Evolutionary conservation across 176 grass and related monocot species (phyloP).

Genomic region (Raddia guianensis): DNA sequence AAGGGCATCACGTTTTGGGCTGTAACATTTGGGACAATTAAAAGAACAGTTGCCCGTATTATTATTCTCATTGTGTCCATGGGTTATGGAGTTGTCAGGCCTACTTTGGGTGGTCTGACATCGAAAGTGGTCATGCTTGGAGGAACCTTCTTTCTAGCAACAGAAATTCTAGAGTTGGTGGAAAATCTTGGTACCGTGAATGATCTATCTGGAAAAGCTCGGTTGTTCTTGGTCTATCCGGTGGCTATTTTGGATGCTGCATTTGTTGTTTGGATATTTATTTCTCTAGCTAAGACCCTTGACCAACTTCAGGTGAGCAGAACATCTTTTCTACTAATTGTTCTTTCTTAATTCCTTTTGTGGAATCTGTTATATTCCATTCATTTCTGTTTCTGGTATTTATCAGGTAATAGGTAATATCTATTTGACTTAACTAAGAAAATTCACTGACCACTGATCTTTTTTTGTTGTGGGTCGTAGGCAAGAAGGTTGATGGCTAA

Average conservation of each 20-base stretch:
- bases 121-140: constrained; percentile 97
- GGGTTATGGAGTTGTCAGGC: constrained; percentile 93
- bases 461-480: constrained; percentile 49
- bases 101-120: constrained; percentile 92
- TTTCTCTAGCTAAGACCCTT: constrained; percentile 87
- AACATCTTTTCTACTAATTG: constrained; percentile 2
- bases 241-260: constrained; percentile 95
- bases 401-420: background rate
- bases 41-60: constrained; percentile 81
- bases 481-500: constrained; percentile 86
- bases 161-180: constrained; percentile 95
- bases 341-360: constrained; percentile 11
- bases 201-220: constrained; percentile 95
- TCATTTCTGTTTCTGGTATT: constrained; percentile 5
- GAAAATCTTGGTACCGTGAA: constrained; percentile 97
- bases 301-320: constrained; percentile 80
- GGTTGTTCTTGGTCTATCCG: constrained; percentile 93
- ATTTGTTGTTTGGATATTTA: constrained; percentile 97
- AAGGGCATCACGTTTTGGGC: constrained; percentile 98
- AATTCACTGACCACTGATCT: constrained; percentile 23
- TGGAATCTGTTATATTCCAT: constrained; percentile 1
- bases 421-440: constrained; percentile 1
- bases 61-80: constrained; percentile 94
- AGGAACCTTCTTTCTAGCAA: constrained; percentile 93
- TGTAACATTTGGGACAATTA: constrained; percentile 88